These are phyloP conservation scores for Aspergillus ochraceoroseus DNA, from an alignment of 2,329 filamentous ascomycete species.

Conservation along the genomic window DNA sequence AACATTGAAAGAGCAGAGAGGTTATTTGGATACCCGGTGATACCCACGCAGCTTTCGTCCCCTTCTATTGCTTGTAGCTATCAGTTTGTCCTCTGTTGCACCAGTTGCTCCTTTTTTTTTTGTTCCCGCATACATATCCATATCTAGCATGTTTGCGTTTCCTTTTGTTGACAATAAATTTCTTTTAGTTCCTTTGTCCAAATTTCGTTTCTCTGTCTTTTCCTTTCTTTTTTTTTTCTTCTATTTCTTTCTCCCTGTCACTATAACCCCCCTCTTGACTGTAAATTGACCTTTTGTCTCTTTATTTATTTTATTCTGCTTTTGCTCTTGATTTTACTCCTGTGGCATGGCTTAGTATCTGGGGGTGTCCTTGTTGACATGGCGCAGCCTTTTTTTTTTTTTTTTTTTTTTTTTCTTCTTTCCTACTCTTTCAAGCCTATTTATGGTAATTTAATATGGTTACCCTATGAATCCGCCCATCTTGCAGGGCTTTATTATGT, in stretches of 20 bases:
- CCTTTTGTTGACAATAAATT: slow-evolving; percentile 19
- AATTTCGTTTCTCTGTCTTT: slow-evolving; percentile 17
- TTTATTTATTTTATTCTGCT: slow-evolving; percentile 9
- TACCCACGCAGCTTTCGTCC: slow-evolving; percentile 37
- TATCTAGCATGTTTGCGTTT: slow-evolving; percentile 33
- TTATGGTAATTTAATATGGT: slow-evolving; percentile 20
- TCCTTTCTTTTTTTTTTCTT: slow-evolving; percentile 9
- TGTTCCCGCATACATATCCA: slow-evolving; percentile 30
- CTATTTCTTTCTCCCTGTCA: slow-evolving; percentile 10
- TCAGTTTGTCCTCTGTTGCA: slow-evolving; percentile 32
- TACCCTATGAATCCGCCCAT: slow-evolving; percentile 1
- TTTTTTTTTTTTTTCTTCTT: slow-evolving; percentile 1
- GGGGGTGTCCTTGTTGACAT: slow-evolving; percentile 7
- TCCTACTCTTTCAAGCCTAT: slow-evolving; percentile 6
- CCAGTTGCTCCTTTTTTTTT: slow-evolving; percentile 21
- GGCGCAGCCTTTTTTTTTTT: slow-evolving; percentile 7
- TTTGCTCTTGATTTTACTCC: slow-evolving; percentile 8
- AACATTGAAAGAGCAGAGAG: slow-evolving; percentile 30
- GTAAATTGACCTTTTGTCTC: slow-evolving; percentile 11
- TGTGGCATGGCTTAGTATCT: slow-evolving; percentile 4
- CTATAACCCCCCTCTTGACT: slow-evolving; percentile 12
- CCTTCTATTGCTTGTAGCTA: slow-evolving; percentile 34
- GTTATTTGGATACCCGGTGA: slow-evolving; percentile 40
- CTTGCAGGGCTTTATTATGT: neutral
- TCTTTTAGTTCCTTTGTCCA: slow-evolving; percentile 25